phyloP scores from a whole-genome alignment of 495 filamentous ascomycete genomes.

The Letharia columbiana region DNA sequence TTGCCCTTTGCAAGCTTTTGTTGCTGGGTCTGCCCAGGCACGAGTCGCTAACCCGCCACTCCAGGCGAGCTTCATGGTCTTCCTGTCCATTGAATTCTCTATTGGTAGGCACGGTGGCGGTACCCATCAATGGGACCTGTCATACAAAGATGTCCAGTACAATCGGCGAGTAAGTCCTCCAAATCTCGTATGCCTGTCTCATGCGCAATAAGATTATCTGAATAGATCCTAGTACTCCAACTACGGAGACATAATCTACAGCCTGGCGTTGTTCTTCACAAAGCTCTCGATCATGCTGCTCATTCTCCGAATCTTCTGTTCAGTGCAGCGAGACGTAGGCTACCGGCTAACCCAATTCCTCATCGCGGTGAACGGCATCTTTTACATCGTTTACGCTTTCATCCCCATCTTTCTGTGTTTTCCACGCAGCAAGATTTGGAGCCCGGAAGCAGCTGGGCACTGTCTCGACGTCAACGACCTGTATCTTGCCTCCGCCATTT shows the following conservation, averaged over 20 bases:
- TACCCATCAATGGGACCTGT: constrained; percentile 21
- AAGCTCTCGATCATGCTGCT: constrained; percentile 20
- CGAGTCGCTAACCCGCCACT: background rate
- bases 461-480: constrained; percentile 10
- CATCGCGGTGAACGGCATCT: constrained; percentile 16
- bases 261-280: constrained; percentile 12
- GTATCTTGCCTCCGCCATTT: constrained; percentile 3
- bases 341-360: constrained; percentile 16
- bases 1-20: background rate
- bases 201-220: background rate
- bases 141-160: background rate
- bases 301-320: constrained; percentile 23
- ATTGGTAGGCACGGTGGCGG: constrained; percentile 4
- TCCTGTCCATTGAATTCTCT: background rate
- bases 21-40: background rate
- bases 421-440: constrained; percentile 17
- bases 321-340: constrained; percentile 6
- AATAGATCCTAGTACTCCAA: constrained; percentile 15
- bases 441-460: constrained; percentile 11
- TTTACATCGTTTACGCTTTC: constrained; percentile 14
- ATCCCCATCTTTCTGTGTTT: constrained; percentile 22
- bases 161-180: background rate
- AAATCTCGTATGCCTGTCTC: background rate
- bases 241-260: constrained; percentile 16
- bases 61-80: constrained; percentile 1